Base-by-base conservation (phyloP, 768 basidiomycete species). In the Boletellus sp. region DNA sequence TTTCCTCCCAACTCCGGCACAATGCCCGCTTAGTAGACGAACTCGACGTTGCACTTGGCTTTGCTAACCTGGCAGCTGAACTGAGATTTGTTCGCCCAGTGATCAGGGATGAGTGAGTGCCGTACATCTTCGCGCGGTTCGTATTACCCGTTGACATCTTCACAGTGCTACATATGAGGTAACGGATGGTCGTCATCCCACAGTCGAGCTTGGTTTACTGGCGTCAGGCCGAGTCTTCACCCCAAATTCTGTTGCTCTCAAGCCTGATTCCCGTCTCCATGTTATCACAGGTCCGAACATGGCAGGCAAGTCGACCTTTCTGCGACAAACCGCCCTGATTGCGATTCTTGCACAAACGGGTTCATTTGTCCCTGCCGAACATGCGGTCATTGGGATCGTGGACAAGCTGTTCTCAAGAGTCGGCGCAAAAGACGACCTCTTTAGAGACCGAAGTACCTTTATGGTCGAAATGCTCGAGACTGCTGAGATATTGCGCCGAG, bases 381-480 rank as follows among this genome's bases (percentile, higher is more conserved):
- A 69, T 22, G 96, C 92, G 0, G 70, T 71, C 28, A 71, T 98
- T 38, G 94, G 96, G 10, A 76, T 97, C 16, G 84, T 95, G 9
- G 95, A 99, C 69, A 85, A 81, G 56, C 70, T 99, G 7, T 97
- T 96, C 67, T 92, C 91, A n/a, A 79, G 95, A 42, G 80, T 99
- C 12, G 96, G 95, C 0, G 95, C 96, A 2, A 87, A 90, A 64
- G 95, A 99, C 59, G 94, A 99, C 61, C 70, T 99, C 24, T 96
- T 91, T 68, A 80, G 89, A 47, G 94, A 96, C 64, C 73, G 91
- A 51, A 94, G 91, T 60, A 98, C 95, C 0, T 99, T 97, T 67
- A 96, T 97, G 92, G 87, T 94, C n/a, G 92, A 94, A 70, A 94
- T 94, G 90, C 74, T 90, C 28, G 95, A 97, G 70, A 92, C 94